Conservation (phyloP, 768 basidiomycete genomes). For the Lactarius hengduanensis region DNA sequence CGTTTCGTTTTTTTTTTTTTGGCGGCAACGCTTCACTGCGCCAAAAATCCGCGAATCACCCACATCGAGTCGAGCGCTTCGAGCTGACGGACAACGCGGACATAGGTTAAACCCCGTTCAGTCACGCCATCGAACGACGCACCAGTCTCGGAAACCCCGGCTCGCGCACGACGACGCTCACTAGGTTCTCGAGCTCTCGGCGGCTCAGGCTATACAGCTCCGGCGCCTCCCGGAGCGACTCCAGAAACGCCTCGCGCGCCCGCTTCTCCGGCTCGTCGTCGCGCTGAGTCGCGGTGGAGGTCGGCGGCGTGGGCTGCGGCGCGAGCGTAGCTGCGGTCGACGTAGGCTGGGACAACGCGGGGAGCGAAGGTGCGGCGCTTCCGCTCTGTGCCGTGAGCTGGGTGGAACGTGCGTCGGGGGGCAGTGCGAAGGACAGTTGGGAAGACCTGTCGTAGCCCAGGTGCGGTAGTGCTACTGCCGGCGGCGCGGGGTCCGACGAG, state of each 20-base stretch:
- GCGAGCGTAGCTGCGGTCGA: constrained; percentile 10
- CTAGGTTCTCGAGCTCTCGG: constrained; percentile 52
- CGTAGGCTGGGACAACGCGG: constrained; percentile 20
- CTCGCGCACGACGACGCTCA: constrained; percentile 64
- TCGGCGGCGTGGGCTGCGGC: constrained; percentile 16
- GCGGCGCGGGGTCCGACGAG: constrained; percentile 3
- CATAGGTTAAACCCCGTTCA: neutral
- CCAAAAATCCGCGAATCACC: constrained; percentile 33
- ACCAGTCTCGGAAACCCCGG: constrained; percentile 80
- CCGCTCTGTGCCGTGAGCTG: constrained; percentile 1
- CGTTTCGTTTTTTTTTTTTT: neutral
- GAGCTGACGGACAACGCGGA: constrained; percentile 36
- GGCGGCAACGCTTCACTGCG: constrained; percentile 7
- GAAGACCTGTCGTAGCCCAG: constrained; percentile 1
- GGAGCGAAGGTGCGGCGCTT: constrained; percentile 11
- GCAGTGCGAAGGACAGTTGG: constrained; percentile 1
- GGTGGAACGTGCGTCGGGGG: constrained; percentile 1
- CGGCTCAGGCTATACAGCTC: constrained; percentile 55
- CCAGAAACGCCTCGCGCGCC: constrained; percentile 33
- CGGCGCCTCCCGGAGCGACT: constrained; percentile 45
- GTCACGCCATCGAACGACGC: constrained; percentile 21
- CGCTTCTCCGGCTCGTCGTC: constrained; percentile 18
- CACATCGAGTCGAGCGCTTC: constrained; percentile 54
- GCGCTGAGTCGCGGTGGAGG: constrained; percentile 1
- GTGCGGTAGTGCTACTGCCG: neutral